These are phyloP conservation scores for Macrolepiota albuminosa DNA, from an alignment of 768 basidiomycete genomes.

Conservation along the genomic window DNA sequence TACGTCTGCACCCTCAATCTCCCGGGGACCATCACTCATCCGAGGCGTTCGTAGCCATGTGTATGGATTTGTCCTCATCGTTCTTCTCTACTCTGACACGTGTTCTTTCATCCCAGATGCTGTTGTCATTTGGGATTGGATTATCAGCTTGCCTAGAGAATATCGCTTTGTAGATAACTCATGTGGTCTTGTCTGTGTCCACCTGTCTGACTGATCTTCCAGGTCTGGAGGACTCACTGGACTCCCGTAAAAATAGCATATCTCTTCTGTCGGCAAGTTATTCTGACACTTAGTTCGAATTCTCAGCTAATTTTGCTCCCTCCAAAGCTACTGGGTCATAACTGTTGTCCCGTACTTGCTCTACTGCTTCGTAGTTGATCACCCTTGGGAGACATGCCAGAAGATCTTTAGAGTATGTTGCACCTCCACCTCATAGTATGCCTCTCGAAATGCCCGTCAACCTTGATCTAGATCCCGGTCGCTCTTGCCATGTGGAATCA, in stretches of 20 bases:
- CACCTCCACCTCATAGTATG: background rate
- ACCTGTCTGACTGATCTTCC: conserved; percentile 16
- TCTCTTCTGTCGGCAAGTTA: conserved; percentile 73
- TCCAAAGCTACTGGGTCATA: conserved; percentile 74
- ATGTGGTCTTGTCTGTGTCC: conserved; percentile 15
- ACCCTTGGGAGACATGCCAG: conserved; percentile 57
- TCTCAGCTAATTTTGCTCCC: conserved; percentile 11
- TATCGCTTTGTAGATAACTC: conserved; percentile 59
- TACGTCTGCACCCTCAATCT: conserved; percentile 37
- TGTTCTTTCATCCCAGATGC: conserved; percentile 48
- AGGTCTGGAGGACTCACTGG: conserved; percentile 85
- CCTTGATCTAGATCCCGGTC: conserved; percentile 58
- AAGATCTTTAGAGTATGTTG: conserved; percentile 59
- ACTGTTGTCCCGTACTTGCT: conserved; percentile 74
- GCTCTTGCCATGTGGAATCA: conserved; percentile 86
- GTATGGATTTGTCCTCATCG: conserved; percentile 34
- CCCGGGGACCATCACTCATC: conserved; percentile 23
- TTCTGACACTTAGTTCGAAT: conserved; percentile 12
- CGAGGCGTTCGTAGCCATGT: conserved; percentile 55
- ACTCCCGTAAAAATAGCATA: conserved; percentile 81
- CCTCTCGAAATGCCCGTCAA: background rate
- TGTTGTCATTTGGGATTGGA: conserved; percentile 83
- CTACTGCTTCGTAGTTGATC: conserved; percentile 71
- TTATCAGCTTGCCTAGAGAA: conserved; percentile 72
- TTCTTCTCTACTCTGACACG: conserved; percentile 24